Evolutionary conservation across 139 green algal species (phyloP), one percentile per base, ranked within the genome.

Genomic region (Nannochloris sp.): DNA sequence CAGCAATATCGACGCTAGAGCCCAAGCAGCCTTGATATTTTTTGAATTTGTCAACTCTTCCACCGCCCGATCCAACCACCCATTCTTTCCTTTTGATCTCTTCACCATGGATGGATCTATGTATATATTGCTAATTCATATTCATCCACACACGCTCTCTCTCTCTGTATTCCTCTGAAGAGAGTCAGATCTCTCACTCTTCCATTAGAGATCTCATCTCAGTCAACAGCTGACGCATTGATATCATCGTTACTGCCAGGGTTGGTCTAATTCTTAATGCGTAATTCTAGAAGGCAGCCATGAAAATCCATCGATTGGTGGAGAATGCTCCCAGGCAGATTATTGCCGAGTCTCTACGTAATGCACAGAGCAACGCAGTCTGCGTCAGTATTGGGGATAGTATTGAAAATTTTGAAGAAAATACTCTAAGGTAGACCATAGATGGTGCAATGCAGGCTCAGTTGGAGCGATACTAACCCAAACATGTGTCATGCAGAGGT

Each of bases 381-480:
- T 79, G 70, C 28, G 78, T 82, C 1, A 82, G 78, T 36, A 67
- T 82, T 5, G 78, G 78, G 1, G 78, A 84, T 17, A 67, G 17
- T 5, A 80, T 84, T 29, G 65, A 78, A 16, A 76, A 59, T 46
- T 53, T 63, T 57, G 12, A 51, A n/a, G 62, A 62, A 26, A 56
- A 64, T 56, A 40, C 3, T 17, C 50, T 60, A 23, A 50, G 33
- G 14, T 28, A 55, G 8, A 55, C 11, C 0, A 26, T 26, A 25
- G 48, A 40, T 6, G 11, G 33, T 12, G 33, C 8, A 40, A 40
- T 40, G 6, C 8, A 40, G 5, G 5, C 33, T 40, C 33, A 2
- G 11, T 40, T 40, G 6, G 3, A 0, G 33, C 8, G 33, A 40
- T 11, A 12, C 33, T 40, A 40, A 40, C 33, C 33, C 33, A 40